Percentiles rank a stretch among this genome's conserved stretches.
phyloP scores from a whole-genome alignment of 345 rosid species.

The Raphanus sativus region DNA sequence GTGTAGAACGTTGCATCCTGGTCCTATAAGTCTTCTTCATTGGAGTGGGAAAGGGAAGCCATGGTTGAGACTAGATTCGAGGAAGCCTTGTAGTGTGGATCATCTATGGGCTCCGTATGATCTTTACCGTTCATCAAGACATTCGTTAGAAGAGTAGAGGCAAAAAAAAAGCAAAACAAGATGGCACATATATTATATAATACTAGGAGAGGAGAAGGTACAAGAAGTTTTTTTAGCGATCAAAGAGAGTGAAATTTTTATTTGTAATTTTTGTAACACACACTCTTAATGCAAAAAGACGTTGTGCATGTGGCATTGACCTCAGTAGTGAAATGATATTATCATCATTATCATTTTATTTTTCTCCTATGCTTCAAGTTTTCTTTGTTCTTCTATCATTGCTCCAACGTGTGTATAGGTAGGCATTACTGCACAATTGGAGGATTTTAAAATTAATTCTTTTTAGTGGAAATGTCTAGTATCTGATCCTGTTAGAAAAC shows the following conservation, averaged over 20 bases:
- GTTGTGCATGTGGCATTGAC: not conserved
- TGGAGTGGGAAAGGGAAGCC: slow-evolving; percentile 82
- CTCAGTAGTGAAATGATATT: slow-evolving; percentile 22
- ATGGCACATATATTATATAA: slow-evolving; percentile 11
- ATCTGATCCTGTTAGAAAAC: not conserved
- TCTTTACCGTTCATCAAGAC: slow-evolving; percentile 58
- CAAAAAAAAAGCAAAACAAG: not conserved
- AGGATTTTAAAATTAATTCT: slow-evolving; percentile 26
- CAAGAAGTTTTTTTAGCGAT: slow-evolving; percentile 25
- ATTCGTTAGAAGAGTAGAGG: slow-evolving; percentile 48
- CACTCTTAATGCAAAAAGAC: not conserved
- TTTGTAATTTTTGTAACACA: slow-evolving; percentile 4
- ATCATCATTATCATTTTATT: slow-evolving; percentile 7
- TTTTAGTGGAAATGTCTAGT: not conserved
- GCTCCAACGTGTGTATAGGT: slow-evolving; percentile 29
- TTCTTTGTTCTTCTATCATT: slow-evolving; percentile 9
- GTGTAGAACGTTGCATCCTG: slow-evolving; percentile 67
- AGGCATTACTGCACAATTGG: slow-evolving; percentile 13
- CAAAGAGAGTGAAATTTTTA: slow-evolving; percentile 16
- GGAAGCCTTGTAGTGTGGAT: slow-evolving; percentile 63
- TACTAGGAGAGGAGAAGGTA: slow-evolving; percentile 31
- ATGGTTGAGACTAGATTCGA: slow-evolving; percentile 59
- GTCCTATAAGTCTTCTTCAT: slow-evolving; percentile 65
- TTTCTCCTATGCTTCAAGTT: not conserved
- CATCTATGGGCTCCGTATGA: slow-evolving; percentile 74